Base-by-base conservation (phyloP, 495 filamentous ascomycete species). In the Eremomyces bilateralis region DNA sequence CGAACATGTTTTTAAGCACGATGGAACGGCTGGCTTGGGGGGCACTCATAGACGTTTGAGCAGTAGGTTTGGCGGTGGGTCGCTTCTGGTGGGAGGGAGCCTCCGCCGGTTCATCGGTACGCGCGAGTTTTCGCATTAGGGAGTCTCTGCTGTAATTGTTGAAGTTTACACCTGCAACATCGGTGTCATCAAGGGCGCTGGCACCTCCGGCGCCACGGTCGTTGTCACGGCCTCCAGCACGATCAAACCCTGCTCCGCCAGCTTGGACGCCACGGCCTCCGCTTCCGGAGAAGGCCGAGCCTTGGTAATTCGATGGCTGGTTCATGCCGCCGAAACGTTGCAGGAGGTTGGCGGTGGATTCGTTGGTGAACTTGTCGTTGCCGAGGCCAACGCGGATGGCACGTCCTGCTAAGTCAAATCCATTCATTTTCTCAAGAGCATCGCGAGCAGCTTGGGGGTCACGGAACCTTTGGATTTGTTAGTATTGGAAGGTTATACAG, bases 281-380 rank as follows among this genome's bases (percentile, higher is more conserved):
- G 46, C 76, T 73, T 37, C 84, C 84, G 43, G 80, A 91, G 59
- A 95, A 95, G 27, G 76, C 71, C 42, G 85, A 94, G 53, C 90
- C 90, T 66, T 94, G 85, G 56, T 71, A 88, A 10, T 20, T 10
- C 8, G 24, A 13, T 58, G 69, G 67, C 54, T 68, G 64, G 51
- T 73, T 71, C 65, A 77, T 73, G 48, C 73, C 70, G 57, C 80
- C 74, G 61, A 85, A 81, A 50, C 83, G 80, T 63, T 83, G 83
- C 38, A 88, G 58, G 42, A 90, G 70, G 56, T 78, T 81, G 48
- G 80, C 76, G 56, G 79, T 93, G 56, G 83, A 85, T 61, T 94
- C 88, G 43, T 83, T 78, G 62, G 88, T 95, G 58, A 95, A 99
- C 77, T 95, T 95, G 79, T 99, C 90, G 63, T 92, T 99, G 59